Evolutionary conservation across 441 rosid genomes (phyloP), one percentile per base, ranked within the genome.

Genomic region (Euphorbia schlechtendalii): DNA sequence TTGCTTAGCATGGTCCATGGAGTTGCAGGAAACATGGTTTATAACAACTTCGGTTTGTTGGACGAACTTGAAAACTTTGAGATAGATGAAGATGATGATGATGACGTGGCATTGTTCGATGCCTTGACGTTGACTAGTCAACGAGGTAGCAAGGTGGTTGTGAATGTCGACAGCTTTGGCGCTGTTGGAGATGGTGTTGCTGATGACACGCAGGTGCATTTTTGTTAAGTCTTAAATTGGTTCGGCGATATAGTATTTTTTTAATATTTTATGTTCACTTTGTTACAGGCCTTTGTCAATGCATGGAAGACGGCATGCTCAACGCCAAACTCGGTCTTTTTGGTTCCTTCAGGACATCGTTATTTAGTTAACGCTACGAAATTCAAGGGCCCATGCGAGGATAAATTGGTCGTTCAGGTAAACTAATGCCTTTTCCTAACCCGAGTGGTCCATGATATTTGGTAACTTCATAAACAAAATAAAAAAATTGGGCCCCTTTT

Each of bases 111-210:
- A 38, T 74, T 65, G 71, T 72, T 77, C 67, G 80, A 78, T 54
- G 60, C 66, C 58, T 81, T 86, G 5, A 74, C 69, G 15, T 80
- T 83, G 84, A 80, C 76, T 54, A 84, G 85, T 74, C 83, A 80
- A 67, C 74, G 72, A 21, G 84, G 91, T 52, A 64, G 82, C 69
- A 85, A 78, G 82, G 89, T 83, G 71, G 83, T 91, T 59, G 94
- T 94, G 70, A 91, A 94, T 72, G 92, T 94, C 30, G 96, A 94
- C 72, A 87, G 94, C 87, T 94, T 94, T 34, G 89, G 88, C 56
- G 96, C 98, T 34, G 84, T 59, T 67, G 99, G 96, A 75, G 85
- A 94, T 83, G 99, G 94, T 67, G 75, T 83, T 75, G 81, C 94
- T 64, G 98, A 94, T 78, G 98, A 94, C 73, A 89, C 97, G 8